Evolutionary conservation across 805 yeast species (phyloP).

Genomic region (Ogataea trehalophila): DNA sequence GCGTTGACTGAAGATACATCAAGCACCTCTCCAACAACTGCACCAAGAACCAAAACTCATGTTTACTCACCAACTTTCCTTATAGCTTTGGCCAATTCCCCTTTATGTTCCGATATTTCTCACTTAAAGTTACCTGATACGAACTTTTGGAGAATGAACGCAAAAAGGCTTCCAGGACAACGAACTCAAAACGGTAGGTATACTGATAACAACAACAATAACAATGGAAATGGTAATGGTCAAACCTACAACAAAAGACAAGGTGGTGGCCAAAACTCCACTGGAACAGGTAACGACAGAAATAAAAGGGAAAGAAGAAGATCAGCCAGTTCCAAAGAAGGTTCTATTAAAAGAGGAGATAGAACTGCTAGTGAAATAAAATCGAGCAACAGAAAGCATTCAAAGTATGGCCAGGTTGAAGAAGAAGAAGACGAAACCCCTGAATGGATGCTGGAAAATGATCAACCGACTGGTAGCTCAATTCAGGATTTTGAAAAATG

Average conservation of each 20-base stretch:
- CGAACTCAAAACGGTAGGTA: conserved; percentile 3
- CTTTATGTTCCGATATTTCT: conserved; percentile 29
- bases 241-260: conserved; percentile 10
- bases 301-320: conserved; percentile 17
- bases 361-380: conserved; percentile 4
- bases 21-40: background rate
- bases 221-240: conserved; percentile 6
- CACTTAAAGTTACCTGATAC: conserved; percentile 40
- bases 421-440: conserved; percentile 31
- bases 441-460: conserved; percentile 35
- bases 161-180: background rate
- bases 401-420: conserved; percentile 13
- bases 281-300: conserved; percentile 5
- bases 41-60: conserved; percentile 7
- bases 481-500: conserved; percentile 56
- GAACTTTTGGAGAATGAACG: conserved; percentile 44
- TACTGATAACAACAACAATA: conserved; percentile 10
- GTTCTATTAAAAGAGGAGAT: conserved; percentile 8
- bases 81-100: conserved; percentile 31
- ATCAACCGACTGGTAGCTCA: conserved; percentile 41
- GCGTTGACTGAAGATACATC: too few species aligned
- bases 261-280: conserved; percentile 2
- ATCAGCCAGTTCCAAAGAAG: conserved; percentile 11
- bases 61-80: conserved; percentile 28
- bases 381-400: conserved; percentile 1